Conservation (phyloP, 2,329 filamentous ascomycete genomes). For the Hymenoscyphus repandus region DNA sequence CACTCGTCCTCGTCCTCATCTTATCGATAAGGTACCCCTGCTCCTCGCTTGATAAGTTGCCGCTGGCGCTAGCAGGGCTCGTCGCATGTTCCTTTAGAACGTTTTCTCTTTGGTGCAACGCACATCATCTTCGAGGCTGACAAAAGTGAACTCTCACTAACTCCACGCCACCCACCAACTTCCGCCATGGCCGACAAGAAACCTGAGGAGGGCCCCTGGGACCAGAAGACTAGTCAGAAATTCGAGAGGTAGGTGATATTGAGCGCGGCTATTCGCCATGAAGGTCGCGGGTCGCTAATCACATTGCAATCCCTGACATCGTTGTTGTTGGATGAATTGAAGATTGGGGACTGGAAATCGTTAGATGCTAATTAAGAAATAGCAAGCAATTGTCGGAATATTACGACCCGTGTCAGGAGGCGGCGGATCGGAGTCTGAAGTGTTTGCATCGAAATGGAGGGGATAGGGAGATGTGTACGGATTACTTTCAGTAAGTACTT, state of each 20-base stretch:
- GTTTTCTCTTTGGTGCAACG: not conserved
- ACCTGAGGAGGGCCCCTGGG: conserved; percentile 41
- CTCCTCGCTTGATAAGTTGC: conserved; percentile 1
- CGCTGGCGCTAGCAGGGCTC: not conserved
- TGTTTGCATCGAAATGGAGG: conserved; percentile 86
- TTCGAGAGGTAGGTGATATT: conserved; percentile 53
- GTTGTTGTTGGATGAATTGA: not conserved
- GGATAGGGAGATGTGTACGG: conserved; percentile 81
- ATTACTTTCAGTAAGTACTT: conserved; percentile 88
- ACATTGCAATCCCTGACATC: not conserved
- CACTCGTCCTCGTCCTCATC: not conserved
- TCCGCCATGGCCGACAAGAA: conserved; percentile 23
- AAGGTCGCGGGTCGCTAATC: not conserved
- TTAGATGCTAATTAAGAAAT: conserved; percentile 5
- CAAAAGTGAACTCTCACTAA: not conserved
- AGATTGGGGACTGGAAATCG: too few relatives aligned
- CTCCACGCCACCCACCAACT: not conserved
- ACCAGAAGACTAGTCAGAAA: conserved; percentile 54
- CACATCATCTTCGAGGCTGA: conserved; percentile 6
- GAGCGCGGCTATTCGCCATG: not conserved
- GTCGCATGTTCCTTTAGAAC: not conserved
- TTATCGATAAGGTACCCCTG: conserved; percentile 6
- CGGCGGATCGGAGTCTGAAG: conserved; percentile 75
- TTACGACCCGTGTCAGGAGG: conserved; percentile 93
- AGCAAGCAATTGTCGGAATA: conserved; percentile 88